A percentile compares a stretch with the other conserved stretches of the same genome.
Conservation (phyloP, 73 alveolate species). For the Paraurostyla sp. region DNA sequence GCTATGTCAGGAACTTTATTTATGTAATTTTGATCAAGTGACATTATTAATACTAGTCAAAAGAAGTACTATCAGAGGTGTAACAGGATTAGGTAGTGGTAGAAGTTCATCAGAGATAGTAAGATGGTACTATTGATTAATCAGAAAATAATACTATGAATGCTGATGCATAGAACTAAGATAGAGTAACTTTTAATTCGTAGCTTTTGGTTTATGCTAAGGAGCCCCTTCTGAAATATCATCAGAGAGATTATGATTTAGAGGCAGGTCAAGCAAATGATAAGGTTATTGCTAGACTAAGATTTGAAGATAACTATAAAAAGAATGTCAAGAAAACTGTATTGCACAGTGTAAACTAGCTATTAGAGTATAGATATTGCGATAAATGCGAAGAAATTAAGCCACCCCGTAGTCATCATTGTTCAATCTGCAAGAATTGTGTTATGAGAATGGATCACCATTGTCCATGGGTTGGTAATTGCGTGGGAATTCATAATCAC, state of each 20-base stretch:
- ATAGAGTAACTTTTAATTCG: too few species aligned
- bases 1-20: conserved; percentile 23
- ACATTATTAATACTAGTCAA: background rate
- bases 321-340: background rate
- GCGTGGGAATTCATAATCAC: conserved; percentile 68
- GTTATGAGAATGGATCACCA: conserved; percentile 75
- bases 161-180: background rate
- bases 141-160: background rate
- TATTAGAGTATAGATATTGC: conserved; percentile 4
- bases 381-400: conserved; percentile 42
- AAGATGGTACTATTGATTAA: background rate
- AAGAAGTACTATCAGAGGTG: background rate
- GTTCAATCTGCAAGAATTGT: conserved; percentile 64
- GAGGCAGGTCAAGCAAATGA: background rate
- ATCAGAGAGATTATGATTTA: background rate
- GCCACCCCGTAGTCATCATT: conserved; percentile 75
- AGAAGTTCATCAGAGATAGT: background rate
- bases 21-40: background rate
- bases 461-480: conserved; percentile 71
- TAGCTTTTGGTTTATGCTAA: background rate
- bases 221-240: background rate
- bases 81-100: background rate
- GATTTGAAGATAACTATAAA: too few species aligned
- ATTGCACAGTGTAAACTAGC: background rate
- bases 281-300: too few species aligned